phyloP scores from a whole-genome alignment of 2,329 filamentous ascomycete species.

The Fusarium pseudonygamai region DNA sequence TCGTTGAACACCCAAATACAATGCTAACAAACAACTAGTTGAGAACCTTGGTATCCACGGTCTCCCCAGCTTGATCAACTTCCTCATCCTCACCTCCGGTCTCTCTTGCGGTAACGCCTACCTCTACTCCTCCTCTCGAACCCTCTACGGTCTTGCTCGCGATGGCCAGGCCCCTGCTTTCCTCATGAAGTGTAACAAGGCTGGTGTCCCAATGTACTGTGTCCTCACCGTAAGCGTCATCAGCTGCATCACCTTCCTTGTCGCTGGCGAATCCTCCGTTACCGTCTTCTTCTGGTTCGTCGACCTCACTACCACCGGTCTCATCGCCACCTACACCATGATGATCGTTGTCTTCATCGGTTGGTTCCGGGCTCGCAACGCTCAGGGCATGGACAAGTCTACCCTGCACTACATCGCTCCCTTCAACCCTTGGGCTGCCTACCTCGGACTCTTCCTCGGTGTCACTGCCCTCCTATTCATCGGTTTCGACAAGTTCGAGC shows the following conservation, averaged over 20 bases:
- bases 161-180: constrained; percentile 58
- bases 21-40: constrained; percentile 44
- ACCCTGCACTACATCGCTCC: constrained; percentile 60
- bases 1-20: too few species aligned
- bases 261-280: constrained; percentile 56
- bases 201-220: constrained; percentile 67
- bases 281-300: constrained; percentile 63
- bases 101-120: constrained; percentile 58
- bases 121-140: constrained; percentile 57
- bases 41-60: constrained; percentile 60
- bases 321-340: constrained; percentile 65
- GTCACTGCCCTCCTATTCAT: constrained; percentile 63
- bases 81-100: constrained; percentile 67
- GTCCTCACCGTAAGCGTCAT: constrained; percentile 59
- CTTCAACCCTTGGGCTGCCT: constrained; percentile 62
- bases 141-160: constrained; percentile 58
- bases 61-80: constrained; percentile 65
- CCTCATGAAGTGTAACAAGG: constrained; percentile 65
- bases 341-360: constrained; percentile 55
- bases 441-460: constrained; percentile 58
- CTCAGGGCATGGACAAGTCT: constrained; percentile 57
- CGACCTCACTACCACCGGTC: constrained; percentile 63
- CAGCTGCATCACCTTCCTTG: constrained; percentile 61
- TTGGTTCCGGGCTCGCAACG: constrained; percentile 59
- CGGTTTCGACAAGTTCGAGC: constrained; percentile 64